These are phyloP conservation scores for Pleurotus sapidus DNA, from an alignment of 768 basidiomycete species.

Conservation along the genomic window DNA sequence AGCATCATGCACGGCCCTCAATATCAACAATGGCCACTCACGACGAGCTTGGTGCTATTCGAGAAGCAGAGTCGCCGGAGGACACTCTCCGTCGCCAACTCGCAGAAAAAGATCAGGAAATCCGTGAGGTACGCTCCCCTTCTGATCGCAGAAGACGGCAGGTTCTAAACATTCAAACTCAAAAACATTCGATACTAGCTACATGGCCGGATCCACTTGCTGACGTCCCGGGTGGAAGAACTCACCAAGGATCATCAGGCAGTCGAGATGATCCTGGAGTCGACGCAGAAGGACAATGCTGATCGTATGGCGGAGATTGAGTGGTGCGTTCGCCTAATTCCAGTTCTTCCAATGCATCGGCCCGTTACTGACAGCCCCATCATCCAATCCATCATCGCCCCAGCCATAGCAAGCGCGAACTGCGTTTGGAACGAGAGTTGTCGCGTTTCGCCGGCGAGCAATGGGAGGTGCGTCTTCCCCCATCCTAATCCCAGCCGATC, in stretches of 20 bases:
- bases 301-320: constrained; percentile 81
- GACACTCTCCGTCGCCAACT: constrained; percentile 62
- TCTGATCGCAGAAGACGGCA: neutral
- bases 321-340: constrained; percentile 36
- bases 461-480: constrained; percentile 61
- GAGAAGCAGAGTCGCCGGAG: constrained; percentile 55
- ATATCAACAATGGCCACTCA: constrained; percentile 35
- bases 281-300: constrained; percentile 85
- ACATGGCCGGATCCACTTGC: constrained; percentile 54
- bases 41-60: constrained; percentile 60
- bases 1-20: constrained; percentile 49
- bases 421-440: constrained; percentile 72
- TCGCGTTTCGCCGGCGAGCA: constrained; percentile 71
- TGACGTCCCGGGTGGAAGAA: constrained; percentile 68
- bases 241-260: constrained; percentile 74
- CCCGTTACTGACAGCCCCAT: neutral
- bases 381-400: no score
- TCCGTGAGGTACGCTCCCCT: constrained; percentile 54
- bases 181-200: constrained; percentile 37
- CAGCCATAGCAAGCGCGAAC: constrained; percentile 65
- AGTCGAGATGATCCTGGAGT: constrained; percentile 71
- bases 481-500: no score
- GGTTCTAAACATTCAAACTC: neutral
- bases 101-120: constrained; percentile 66
- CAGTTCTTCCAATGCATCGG: no score